These are phyloP conservation scores for Silene conica DNA, from an alignment of 148 eudicot genomes.

Conservation along the genomic window DNA sequence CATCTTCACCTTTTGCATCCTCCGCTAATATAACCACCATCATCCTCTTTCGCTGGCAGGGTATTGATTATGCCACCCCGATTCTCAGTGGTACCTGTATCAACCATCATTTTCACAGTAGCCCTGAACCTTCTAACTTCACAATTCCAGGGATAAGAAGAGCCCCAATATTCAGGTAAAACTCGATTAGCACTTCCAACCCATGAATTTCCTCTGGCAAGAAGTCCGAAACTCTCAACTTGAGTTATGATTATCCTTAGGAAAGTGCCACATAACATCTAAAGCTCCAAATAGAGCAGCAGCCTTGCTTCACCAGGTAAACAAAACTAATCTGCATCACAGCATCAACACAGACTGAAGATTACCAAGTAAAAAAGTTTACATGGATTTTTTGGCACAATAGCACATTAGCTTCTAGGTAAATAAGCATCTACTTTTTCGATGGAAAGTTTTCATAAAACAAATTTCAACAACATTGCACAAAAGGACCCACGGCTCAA, in stretches of 20 bases:
- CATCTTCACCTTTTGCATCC: constrained; percentile 75
- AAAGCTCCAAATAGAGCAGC: constrained; percentile 24
- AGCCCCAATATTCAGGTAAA: constrained; percentile 34
- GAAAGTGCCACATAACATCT: constrained; percentile 62
- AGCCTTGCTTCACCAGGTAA: constrained; percentile 12
- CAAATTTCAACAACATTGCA: background rate
- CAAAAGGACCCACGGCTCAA: background rate
- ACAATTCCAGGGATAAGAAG: constrained; percentile 26
- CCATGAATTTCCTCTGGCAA: constrained; percentile 30
- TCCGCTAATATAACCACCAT: constrained; percentile 69
- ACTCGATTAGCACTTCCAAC: constrained; percentile 22
- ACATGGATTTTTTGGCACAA: background rate
- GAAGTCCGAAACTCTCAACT: constrained; percentile 31
- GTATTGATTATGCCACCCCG: constrained; percentile 32
- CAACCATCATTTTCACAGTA: constrained; percentile 63
- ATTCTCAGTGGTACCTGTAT: constrained; percentile 39
- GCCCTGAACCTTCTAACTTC: constrained; percentile 27
- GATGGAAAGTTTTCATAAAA: background rate
- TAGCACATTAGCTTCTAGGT: background rate
- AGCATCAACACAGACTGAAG: background rate
- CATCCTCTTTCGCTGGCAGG: constrained; percentile 50
- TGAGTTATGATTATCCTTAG: constrained; percentile 40
- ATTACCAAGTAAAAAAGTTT: background rate
- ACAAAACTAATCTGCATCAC: constrained; percentile 16
- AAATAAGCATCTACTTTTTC: background rate